Evolutionary conservation across 192 early-diverging fungal species (phyloP).

Genomic region (Backusella circina): DNA sequence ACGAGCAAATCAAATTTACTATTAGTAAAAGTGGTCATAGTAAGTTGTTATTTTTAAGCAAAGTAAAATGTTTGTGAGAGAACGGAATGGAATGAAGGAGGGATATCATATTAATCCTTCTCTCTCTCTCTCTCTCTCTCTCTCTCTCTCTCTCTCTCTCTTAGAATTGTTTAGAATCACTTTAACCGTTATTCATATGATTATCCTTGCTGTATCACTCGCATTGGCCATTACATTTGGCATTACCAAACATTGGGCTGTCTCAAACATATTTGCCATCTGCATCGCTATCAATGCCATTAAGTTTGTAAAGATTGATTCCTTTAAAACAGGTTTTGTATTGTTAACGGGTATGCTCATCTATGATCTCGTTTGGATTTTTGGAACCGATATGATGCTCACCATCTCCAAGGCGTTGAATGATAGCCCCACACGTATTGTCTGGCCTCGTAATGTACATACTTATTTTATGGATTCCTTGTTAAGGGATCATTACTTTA

Average conservation of each 20-base stretch:
- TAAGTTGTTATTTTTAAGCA: constrained; percentile 22
- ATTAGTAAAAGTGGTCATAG: constrained; percentile 64
- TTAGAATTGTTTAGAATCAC: constrained; percentile 47
- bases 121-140: background rate
- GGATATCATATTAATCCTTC: background rate
- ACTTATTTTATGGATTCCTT: constrained; percentile 42
- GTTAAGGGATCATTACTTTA: constrained; percentile 54
- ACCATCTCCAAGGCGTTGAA: constrained; percentile 86
- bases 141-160: background rate
- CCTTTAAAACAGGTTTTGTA: constrained; percentile 95
- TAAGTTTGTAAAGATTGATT: constrained; percentile 82
- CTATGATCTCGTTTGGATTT: constrained; percentile 98
- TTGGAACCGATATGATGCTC: constrained; percentile 97
- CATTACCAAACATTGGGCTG: constrained; percentile 87
- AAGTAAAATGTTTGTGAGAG: background rate
- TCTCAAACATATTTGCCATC: constrained; percentile 83
- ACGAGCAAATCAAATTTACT: constrained; percentile 70
- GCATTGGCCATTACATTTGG: constrained; percentile 68
- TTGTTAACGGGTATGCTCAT: constrained; percentile 85
- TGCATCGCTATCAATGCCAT: constrained; percentile 84
- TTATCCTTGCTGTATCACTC: constrained; percentile 50
- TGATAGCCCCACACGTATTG: constrained; percentile 92
- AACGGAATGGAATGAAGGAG: background rate
- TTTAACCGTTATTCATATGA: constrained; percentile 68
- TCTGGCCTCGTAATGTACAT: constrained; percentile 71